Evolutionary conservation across 352 stramenopile genomes (phyloP).

Genomic region (Pythium biforme): DNA sequence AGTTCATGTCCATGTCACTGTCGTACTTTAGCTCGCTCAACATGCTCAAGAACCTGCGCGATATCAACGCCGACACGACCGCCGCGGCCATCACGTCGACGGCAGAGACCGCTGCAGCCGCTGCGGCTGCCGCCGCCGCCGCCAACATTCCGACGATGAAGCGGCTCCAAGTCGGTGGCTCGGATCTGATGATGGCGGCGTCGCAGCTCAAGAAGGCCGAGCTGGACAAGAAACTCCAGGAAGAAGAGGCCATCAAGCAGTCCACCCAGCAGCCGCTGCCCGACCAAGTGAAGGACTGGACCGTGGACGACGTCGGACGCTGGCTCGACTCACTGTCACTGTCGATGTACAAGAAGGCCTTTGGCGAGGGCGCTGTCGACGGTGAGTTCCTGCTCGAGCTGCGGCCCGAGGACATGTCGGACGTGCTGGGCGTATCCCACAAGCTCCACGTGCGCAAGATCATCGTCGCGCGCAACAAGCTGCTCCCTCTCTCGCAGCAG

Average conservation of each 20-base stretch:
- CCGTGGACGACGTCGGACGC: conserved; percentile 87
- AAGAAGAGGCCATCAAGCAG: conserved; percentile 61
- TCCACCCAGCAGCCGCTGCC: conserved; percentile 65
- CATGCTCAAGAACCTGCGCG: conserved; percentile 92
- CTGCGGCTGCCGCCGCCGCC: conserved; percentile 80
- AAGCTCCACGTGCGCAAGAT: conserved; percentile 92
- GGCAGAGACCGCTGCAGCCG: conserved; percentile 85
- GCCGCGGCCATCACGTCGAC: conserved; percentile 82
- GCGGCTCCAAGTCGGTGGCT: conserved; percentile 55
- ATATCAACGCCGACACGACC: conserved; percentile 94
- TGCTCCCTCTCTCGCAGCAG: conserved; percentile 76
- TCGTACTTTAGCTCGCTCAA: conserved; percentile 95
- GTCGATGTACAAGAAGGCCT: conserved; percentile 89
- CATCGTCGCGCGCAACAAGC: conserved; percentile 80
- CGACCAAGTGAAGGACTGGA: conserved; percentile 75
- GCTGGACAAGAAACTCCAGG: conserved; percentile 46
- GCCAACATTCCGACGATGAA: conserved; percentile 88
- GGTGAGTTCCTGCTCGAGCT: conserved; percentile 92
- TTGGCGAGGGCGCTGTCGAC: conserved; percentile 89
- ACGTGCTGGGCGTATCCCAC: conserved; percentile 90
- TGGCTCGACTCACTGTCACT: conserved; percentile 92
- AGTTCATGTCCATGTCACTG: conserved; percentile 96
- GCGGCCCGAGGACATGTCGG: conserved; percentile 86
- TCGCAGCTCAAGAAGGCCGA: conserved; percentile 78
- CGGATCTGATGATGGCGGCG: conserved; percentile 57